Evolutionary conservation across 2,329 filamentous ascomycete species (phyloP).

Genomic region (Cladophialophora psammophila): DNA sequence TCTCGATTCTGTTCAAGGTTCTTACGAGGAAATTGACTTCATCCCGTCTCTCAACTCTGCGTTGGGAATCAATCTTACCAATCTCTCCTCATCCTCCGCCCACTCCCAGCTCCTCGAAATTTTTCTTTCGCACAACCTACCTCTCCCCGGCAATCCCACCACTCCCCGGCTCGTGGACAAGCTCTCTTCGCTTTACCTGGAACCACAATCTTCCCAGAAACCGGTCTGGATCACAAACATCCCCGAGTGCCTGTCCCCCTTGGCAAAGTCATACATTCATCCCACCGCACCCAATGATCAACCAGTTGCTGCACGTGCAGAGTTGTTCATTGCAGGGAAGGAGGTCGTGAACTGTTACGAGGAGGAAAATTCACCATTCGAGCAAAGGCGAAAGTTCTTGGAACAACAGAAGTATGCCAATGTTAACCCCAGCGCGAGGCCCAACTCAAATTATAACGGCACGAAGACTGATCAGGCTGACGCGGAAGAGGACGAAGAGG

Average conservation of each 20-base stretch:
- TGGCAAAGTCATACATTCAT: conserved; percentile 85
- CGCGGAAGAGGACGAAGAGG: conserved; percentile 53
- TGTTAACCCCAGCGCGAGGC: neutral
- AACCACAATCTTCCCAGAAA: conserved; percentile 70
- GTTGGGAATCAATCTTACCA: conserved; percentile 70
- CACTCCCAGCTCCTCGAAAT: conserved; percentile 64
- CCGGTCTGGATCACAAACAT: conserved; percentile 91
- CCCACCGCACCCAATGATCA: conserved; percentile 67
- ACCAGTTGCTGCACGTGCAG: conserved; percentile 78
- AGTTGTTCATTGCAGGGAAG: conserved; percentile 79
- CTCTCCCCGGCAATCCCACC: conserved; percentile 61
- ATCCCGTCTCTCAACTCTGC: conserved; percentile 76
- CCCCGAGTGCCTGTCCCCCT: conserved; percentile 86
- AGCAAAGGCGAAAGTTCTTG: conserved; percentile 83
- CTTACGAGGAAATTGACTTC: conserved; percentile 76
- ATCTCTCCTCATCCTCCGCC: conserved; percentile 64
- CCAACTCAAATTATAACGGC: neutral
- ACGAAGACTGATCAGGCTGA: conserved; percentile 49
- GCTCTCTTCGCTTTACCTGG: conserved; percentile 77
- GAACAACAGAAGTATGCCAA: conserved; percentile 58
- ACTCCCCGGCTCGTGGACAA: conserved; percentile 80
- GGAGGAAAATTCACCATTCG: conserved; percentile 92
- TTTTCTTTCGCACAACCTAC: conserved; percentile 59
- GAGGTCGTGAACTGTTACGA: conserved; percentile 98
- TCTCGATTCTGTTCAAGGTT: conserved; percentile 56